A percentile compares a stretch with the other conserved stretches of the same genome.
Conservation (phyloP, 2,329 filamentous ascomycete genomes). For the Beauveria varroae region DNA sequence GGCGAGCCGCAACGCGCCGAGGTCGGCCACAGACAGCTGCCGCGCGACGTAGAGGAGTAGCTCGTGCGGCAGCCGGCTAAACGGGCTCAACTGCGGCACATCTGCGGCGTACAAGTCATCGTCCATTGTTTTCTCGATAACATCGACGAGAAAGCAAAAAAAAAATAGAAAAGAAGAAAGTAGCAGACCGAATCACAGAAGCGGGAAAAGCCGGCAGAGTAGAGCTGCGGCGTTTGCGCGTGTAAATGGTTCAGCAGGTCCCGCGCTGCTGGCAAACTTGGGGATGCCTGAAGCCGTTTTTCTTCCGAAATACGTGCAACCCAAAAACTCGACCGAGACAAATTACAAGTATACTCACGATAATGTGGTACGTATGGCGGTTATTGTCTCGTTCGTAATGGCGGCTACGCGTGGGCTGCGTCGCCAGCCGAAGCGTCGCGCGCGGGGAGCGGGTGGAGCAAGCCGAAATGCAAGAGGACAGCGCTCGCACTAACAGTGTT, state of each 20-base stretch:
- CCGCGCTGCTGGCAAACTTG: not conserved
- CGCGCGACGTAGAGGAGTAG: slow-evolving; percentile 35
- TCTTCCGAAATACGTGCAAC: not conserved
- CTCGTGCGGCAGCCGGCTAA: slow-evolving; percentile 27
- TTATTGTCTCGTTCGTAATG: not conserved
- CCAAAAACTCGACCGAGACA: too few species aligned
- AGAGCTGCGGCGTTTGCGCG: not conserved
- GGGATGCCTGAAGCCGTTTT: not conserved
- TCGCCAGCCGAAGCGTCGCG: not conserved
- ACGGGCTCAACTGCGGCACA: not conserved
- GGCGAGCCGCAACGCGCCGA: slow-evolving; percentile 33
- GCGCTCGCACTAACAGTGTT: not conserved
- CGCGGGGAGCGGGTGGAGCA: not conserved
- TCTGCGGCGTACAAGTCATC: not conserved
- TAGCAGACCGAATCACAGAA: not conserved
- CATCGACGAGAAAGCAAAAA: not conserved
- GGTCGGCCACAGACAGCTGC: slow-evolving; percentile 30
- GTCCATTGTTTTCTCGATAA: not conserved
- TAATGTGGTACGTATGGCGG: not conserved
- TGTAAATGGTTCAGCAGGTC: not conserved
- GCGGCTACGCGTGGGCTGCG: not conserved
- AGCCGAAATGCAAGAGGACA: too few species aligned
- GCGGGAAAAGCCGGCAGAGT: not conserved
- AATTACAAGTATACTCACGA: not conserved
- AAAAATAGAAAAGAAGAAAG: not conserved